Evolutionary conservation across 495 filamentous ascomycete genomes (phyloP).

Genomic region (Opeltia flavorubescens): DNA sequence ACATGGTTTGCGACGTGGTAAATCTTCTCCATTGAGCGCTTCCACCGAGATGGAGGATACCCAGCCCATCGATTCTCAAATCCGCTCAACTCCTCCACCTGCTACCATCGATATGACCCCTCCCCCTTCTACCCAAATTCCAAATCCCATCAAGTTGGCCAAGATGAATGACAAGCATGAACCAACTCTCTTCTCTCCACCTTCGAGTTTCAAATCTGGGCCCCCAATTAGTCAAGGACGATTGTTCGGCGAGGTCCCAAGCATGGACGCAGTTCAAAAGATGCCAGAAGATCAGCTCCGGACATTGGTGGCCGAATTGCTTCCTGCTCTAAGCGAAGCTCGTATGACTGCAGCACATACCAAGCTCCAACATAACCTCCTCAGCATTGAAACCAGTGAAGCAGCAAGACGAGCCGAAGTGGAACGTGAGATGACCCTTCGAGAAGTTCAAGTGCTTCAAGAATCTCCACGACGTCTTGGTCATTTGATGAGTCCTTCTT

Average conservation of each 20-base stretch:
- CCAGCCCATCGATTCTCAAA: slow-evolving; percentile 5
- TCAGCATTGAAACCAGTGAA: slow-evolving; percentile 75
- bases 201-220: slow-evolving; percentile 38
- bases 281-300: slow-evolving; percentile 46
- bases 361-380: slow-evolving; percentile 79
- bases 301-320: slow-evolving; percentile 40
- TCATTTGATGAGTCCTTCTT: slow-evolving; percentile 17
- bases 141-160: slow-evolving; percentile 18
- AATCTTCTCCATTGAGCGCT: slow-evolving; percentile 1
- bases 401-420: slow-evolving; percentile 78
- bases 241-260: slow-evolving; percentile 38
- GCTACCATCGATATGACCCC: slow-evolving; percentile 49
- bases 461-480: slow-evolving; percentile 28
- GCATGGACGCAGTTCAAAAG: slow-evolving; percentile 47
- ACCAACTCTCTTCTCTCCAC: slow-evolving; percentile 33
- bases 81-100: slow-evolving; percentile 25
- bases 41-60: slow-evolving; percentile 20
- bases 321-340: slow-evolving; percentile 40
- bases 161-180: slow-evolving; percentile 5
- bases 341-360: slow-evolving; percentile 80
- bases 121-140: slow-evolving; percentile 58
- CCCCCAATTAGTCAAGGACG: slow-evolving; percentile 30
- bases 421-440: slow-evolving; percentile 81
- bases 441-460: slow-evolving; percentile 80
- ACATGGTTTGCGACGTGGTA: not conserved